A percentile compares a stretch with the other conserved stretches of the same genome.
Evolutionary conservation across 805 yeast species (phyloP).

Genomic region (Grigorovia humatica): DNA sequence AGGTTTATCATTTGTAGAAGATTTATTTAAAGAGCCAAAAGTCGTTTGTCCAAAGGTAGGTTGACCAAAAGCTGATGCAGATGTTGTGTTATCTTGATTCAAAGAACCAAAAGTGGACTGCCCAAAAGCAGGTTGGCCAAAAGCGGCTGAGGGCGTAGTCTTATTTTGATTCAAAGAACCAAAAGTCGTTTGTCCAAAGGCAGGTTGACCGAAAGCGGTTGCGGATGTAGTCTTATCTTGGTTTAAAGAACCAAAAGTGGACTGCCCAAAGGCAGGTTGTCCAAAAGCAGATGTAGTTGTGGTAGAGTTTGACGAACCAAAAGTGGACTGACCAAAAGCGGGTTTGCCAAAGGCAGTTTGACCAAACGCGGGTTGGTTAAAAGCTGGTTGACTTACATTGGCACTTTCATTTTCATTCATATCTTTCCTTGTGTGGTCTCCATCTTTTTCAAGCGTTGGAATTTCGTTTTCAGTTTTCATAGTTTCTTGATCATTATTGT

Average conservation of each 20-base stretch:
- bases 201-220: conserved; percentile 3
- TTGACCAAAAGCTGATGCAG: not conserved
- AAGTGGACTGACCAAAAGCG: conserved; percentile 13
- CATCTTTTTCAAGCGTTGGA: not conserved
- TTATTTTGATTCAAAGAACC: not conserved
- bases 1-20: too few relatives aligned
- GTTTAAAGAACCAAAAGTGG: conserved; percentile 6
- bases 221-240: not conserved
- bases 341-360: conserved; percentile 13
- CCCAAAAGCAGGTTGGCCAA: conserved; percentile 19
- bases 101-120: conserved; percentile 3
- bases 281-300: conserved; percentile 13
- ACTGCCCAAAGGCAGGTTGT: conserved; percentile 15
- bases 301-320: conserved; percentile 2
- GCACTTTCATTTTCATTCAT: conserved; percentile 1
- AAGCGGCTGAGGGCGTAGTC: too few relatives aligned
- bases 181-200: conserved; percentile 9
- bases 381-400: conserved; percentile 5
- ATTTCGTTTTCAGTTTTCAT: not conserved
- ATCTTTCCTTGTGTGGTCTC: not conserved
- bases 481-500: not conserved
- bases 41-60: not conserved
- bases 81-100: not conserved
- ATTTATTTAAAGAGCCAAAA: not conserved
- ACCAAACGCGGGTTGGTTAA: conserved; percentile 6